These are phyloP conservation scores for Agaricales sp. DNA, from an alignment of 1,284 basidiomycete species.

Conservation along the genomic window DNA sequence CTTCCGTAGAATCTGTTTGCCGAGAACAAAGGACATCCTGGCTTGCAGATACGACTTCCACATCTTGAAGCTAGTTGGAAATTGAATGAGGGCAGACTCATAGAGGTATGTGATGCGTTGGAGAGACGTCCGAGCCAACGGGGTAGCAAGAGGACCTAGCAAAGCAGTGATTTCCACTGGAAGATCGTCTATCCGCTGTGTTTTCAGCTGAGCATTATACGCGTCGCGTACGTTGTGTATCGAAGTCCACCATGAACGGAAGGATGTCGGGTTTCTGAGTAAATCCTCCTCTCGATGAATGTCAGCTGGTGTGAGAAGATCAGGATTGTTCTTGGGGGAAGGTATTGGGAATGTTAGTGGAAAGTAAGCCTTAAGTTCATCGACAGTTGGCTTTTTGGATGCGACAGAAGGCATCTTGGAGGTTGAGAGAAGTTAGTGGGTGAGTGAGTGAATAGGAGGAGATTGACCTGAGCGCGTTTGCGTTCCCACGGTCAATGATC, in stretches of 20 bases:
- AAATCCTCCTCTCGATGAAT: slow-evolving; percentile 91
- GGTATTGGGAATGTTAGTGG: slow-evolving; percentile 83
- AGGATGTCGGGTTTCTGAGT: slow-evolving; percentile 85
- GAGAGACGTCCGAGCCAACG: slow-evolving; percentile 62
- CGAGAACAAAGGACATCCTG: slow-evolving; percentile 82
- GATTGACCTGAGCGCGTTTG: neutral
- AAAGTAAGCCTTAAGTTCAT: slow-evolving; percentile 52
- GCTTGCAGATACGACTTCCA: slow-evolving; percentile 90
- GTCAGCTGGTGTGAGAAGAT: slow-evolving; percentile 71
- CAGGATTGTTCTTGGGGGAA: slow-evolving; percentile 66
- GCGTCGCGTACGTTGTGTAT: slow-evolving; percentile 71
- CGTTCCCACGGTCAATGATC: neutral
- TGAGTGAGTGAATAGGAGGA: neutral
- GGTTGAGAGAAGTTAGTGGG: too few species aligned
- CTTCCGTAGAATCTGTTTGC: slow-evolving; percentile 62
- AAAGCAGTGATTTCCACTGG: slow-evolving; percentile 38
- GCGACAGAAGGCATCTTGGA: slow-evolving; percentile 44
- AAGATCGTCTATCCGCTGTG: slow-evolving; percentile 36
- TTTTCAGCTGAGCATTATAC: slow-evolving; percentile 45
- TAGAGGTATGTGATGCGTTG: slow-evolving; percentile 86
- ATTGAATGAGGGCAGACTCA: slow-evolving; percentile 83
- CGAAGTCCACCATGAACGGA: slow-evolving; percentile 87
- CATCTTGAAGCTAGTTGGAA: slow-evolving; percentile 86
- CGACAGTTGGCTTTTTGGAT: slow-evolving; percentile 30
- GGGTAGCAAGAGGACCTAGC: slow-evolving; percentile 69